Evolutionary conservation across 2,329 filamentous ascomycete genomes (phyloP).

Genomic region (Chlorencoelia australis): DNA sequence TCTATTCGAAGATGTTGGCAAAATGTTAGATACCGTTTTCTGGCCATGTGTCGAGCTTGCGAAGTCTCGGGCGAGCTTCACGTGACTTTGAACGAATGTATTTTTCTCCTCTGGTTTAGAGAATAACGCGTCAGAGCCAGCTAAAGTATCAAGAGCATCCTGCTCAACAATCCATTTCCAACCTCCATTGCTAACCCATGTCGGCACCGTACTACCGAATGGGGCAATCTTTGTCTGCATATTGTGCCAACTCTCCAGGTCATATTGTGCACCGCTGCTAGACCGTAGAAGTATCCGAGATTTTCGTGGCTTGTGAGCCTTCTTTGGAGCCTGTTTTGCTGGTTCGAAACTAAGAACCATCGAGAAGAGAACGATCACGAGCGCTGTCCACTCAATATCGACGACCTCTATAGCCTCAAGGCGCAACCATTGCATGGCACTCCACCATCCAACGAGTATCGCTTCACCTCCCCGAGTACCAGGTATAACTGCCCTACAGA

Average conservation of each 20-base stretch:
- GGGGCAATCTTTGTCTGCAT: slow-evolving; percentile 36
- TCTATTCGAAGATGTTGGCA: slow-evolving; percentile 48
- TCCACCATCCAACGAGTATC: slow-evolving; percentile 62
- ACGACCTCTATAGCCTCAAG: slow-evolving; percentile 35
- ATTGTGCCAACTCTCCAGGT: slow-evolving; percentile 34
- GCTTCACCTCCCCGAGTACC: slow-evolving; percentile 46
- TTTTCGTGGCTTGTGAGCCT: slow-evolving; percentile 29
- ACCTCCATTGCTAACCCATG: slow-evolving; percentile 50
- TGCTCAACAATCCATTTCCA: slow-evolving; percentile 64
- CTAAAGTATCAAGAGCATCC: slow-evolving; percentile 19
- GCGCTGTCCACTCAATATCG: slow-evolving; percentile 59
- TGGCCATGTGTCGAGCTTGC: slow-evolving; percentile 49
- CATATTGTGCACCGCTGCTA: slow-evolving; percentile 34
- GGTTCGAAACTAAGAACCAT: slow-evolving; percentile 51
- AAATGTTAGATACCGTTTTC: slow-evolving; percentile 41
- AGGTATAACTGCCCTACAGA: slow-evolving; percentile 55
- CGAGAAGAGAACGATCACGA: slow-evolving; percentile 53
- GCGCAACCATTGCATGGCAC: slow-evolving; percentile 59
- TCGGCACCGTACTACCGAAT: slow-evolving; percentile 29
- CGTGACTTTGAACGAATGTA: slow-evolving; percentile 40
- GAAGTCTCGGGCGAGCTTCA: slow-evolving; percentile 55
- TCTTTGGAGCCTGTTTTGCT: slow-evolving; percentile 25
- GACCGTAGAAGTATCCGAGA: slow-evolving; percentile 35
- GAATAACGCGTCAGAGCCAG: slow-evolving; percentile 8
- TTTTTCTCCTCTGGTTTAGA: slow-evolving; percentile 38